Evolutionary conservation across 2,329 filamentous ascomycete species (phyloP), one percentile per base, ranked within the genome.

Genomic region (Fusarium avenaceum): DNA sequence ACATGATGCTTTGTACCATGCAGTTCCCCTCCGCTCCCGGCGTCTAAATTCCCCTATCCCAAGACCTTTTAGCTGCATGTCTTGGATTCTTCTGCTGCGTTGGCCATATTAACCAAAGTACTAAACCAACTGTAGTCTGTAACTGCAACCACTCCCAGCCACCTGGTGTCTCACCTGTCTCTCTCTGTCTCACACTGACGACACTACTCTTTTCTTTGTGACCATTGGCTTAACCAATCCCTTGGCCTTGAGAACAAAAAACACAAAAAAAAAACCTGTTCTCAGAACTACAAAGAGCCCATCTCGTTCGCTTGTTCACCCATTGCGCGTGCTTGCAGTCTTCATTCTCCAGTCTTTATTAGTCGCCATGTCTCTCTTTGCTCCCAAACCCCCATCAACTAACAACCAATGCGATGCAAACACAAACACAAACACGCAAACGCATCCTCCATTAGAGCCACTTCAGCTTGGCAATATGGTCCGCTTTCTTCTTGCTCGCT

Each of bases 401-500:
- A 44, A 53, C 47, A 26, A 33, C 57, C 50, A 46, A 53, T 65
- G 42, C 45, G 54, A 26, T 56, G 58, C 52, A 62, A 57, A 50
- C 47, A 24, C 38, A 38, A 28, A 4, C 7, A 26, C 24, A 26
- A 26, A 57, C 19, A 50, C 47, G 24, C 38, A 38, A 30, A 11
- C 61, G 57, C 47, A 30, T 30, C 28, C 28, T 30, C 4, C 5
- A 30, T 58, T 63, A 87, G 64, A 96, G 81, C 72, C 95, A 96
- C 77, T 92, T 94, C 89, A 94, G 84, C 82, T 97, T 98, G 39
- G 93, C 90, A 71, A 98, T 83, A 80, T 98, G 95, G 77, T 98
- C 96, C 24, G 90, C 88, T 84, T 97, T 97, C 84, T 94, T 97
- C 80, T 91, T 92, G 75, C 91, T 98, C 64, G 87, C 86, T 82